Evolutionary conservation across 768 basidiomycete genomes (phyloP).

Genomic region (Russula earlei): DNA sequence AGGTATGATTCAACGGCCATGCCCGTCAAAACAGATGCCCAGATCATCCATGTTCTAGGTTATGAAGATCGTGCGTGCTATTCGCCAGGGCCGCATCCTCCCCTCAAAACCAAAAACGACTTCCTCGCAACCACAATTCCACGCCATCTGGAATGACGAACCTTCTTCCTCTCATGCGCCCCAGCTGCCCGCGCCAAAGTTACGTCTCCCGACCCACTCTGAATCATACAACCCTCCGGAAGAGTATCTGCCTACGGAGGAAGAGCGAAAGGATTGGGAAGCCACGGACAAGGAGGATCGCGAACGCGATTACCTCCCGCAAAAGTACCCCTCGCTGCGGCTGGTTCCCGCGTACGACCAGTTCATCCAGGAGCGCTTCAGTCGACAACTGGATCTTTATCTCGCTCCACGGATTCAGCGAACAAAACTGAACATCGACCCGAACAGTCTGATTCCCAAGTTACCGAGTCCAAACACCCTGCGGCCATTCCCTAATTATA

Average conservation of each 20-base stretch:
- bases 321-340: conserved; percentile 77
- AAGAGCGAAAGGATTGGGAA: conserved; percentile 79
- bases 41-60: conserved; percentile 48
- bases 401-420: conserved; percentile 88
- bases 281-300: conserved; percentile 79
- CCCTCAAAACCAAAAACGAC: conserved; percentile 80
- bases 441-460: conserved; percentile 85
- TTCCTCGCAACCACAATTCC: conserved; percentile 57
- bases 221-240: conserved; percentile 98
- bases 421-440: conserved; percentile 84
- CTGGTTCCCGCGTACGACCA: conserved; percentile 86
- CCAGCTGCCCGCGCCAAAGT: conserved; percentile 89
- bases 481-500: conserved; percentile 89
- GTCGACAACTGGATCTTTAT: conserved; percentile 90
- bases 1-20: conserved; percentile 41
- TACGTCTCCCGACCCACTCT: conserved; percentile 79
- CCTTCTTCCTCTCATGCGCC: conserved; percentile 65
- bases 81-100: conserved; percentile 88
- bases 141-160: conserved; percentile 85
- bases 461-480: conserved; percentile 86
- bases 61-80: conserved; percentile 99
- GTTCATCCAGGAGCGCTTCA: conserved; percentile 91
- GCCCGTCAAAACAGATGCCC: not conserved
- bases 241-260: conserved; percentile 84
- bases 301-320: conserved; percentile 79